Evolutionary conservation across 2,329 filamentous ascomycete genomes (phyloP), one percentile per base, ranked within the genome.

Genomic region (Aspergillus nomiae): DNA sequence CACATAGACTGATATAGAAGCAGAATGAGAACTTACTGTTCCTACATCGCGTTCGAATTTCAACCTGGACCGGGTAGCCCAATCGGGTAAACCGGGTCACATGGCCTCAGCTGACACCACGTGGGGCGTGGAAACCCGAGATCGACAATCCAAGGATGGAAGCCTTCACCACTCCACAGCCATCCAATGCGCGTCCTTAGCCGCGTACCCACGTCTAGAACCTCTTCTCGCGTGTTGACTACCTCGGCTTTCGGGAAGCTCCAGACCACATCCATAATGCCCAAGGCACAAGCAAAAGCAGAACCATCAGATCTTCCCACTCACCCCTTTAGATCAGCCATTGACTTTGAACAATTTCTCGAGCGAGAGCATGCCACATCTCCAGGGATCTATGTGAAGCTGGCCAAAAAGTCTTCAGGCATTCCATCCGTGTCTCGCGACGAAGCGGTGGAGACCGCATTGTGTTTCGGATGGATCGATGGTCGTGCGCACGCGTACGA

Each of bases 401-500:
- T 86, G 28, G 78, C 78, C 54, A 86, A 86, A 62, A 86, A 84
- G 62, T 61, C 72, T 24, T 79, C 80, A 1, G 70, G 73, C 4
- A 73, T 79, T n/a, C 65, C 77, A 1, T 83, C 83, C 0, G 73
- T 87, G 16, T 81, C 79, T 19, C 70, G 80, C 69, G 63, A 75
- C 8, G 73, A 87, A 70, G 86, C 86, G 1, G 79, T 89, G 21
- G 83, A 88, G 69, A 74, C 79, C 38, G 86, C 86, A 1, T 78
- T 89, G 8, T 88, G 86, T 71, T 85, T 84, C 69, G 87, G 87
- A 48, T 89, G 87, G 86, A 89, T 89, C 61, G 86, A 89, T 70
- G 85, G 86, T 0, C 85, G 86, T 68, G 80, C 80, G 2, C 78
- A 80, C 54, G 62, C 75, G 3, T 71, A 78, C 54, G 82, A 87